Base-by-base conservation (phyloP, 306 rosid genomes). In the Cicer pinnatifidum region DNA sequence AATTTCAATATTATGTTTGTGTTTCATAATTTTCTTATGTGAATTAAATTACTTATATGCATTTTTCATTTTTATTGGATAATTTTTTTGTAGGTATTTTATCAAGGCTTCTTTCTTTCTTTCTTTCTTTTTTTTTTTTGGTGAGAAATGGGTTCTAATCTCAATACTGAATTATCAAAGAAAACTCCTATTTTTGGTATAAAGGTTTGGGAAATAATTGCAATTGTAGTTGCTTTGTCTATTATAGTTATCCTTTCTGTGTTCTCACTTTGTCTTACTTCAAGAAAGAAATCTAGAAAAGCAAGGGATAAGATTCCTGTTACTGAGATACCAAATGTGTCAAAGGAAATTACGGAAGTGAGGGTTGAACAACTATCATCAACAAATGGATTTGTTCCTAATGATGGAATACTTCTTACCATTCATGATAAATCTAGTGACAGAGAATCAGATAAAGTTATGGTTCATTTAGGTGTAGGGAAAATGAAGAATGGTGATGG, bases 281-380 rank as follows among this genome's bases (percentile, higher is more conserved):
- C 83, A 45, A 84, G 87, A 77, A 90, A 91, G 88, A 93, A 86
- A 64, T 89, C 94, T 23, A 83, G 86, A 76, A 88, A 82, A 80
- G 72, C 85, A n/a, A 77, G 81, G 75, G 73, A 77, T 53, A 84
- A 68, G 44, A 73, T 84, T 50, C 97, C 92, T 62, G 69, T 48
- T 13, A 88, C 83, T 81, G 96, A 85, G 82, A 93, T 91, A 87
- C 98, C 98, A 38, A 54, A 80, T 28, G 82, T 88, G n/a, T 93
- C 98, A 2, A 93, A 93, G 82, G 98, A 93, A 77, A 93, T 93
- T 60, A 93, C 89, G 87, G 94, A 91, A 75, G 92, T 92, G 58
- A 41, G 92, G 77, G 92, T 92, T 41, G 96, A 90, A 86, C 97
- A 90, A 81, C 83, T 90, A 13, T 62, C 94, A 13, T 62, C 94